phyloP scores from a whole-genome alignment of 345 rosid species.

The Corymbia maculata region DNA sequence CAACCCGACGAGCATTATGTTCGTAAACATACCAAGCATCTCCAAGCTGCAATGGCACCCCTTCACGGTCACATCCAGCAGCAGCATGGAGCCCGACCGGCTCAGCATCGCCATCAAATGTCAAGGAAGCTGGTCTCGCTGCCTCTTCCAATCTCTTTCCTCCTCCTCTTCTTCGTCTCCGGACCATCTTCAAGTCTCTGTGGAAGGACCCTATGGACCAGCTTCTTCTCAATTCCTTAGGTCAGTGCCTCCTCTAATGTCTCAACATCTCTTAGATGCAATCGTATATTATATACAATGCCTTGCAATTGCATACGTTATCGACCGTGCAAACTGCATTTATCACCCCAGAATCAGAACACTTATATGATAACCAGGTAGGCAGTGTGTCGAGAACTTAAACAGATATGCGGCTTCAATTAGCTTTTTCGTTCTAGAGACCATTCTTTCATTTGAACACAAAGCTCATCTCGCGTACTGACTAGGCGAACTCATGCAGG shows the following conservation, averaged over 20 bases:
- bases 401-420: not conserved
- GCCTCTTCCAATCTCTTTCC: not conserved
- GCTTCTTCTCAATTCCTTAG: slow-evolving; percentile 23
- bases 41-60: slow-evolving; percentile 93
- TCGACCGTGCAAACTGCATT: not conserved
- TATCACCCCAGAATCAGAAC: not conserved
- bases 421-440: not conserved
- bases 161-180: slow-evolving; percentile 7
- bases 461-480: not conserved
- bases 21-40: slow-evolving; percentile 56
- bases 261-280: not conserved
- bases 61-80: slow-evolving; percentile 52
- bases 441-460: not conserved
- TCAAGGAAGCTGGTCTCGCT: slow-evolving; percentile 48
- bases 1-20: slow-evolving; percentile 52
- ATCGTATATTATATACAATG: not conserved
- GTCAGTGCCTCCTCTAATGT: not conserved
- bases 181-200: slow-evolving; percentile 22
- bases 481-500: slow-evolving; percentile 8
- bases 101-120: slow-evolving; percentile 47
- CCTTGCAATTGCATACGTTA: not conserved
- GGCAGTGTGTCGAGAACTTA: not conserved
- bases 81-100: slow-evolving; percentile 39
- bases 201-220: slow-evolving; percentile 67
- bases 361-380: not conserved